phyloP scores from a whole-genome alignment of 2,329 filamentous ascomycete species.

The Fusarium coicis region DNA sequence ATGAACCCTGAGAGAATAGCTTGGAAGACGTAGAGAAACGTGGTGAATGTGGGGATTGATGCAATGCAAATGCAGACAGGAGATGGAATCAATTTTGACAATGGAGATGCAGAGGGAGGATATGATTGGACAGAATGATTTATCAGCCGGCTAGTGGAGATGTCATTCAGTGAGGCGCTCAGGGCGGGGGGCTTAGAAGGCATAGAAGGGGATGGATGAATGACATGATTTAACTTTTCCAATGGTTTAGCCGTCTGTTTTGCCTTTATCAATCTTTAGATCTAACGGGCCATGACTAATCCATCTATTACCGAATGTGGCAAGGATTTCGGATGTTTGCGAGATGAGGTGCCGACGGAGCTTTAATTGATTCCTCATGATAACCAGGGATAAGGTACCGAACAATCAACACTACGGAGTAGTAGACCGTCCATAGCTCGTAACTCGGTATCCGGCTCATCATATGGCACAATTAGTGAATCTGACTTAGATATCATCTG shows the following conservation, averaged over 20 bases:
- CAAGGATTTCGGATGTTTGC: background rate
- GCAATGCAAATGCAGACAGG: constrained; percentile 14
- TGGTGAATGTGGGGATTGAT: constrained; percentile 15
- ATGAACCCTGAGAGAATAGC: constrained; percentile 11
- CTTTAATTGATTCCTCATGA: constrained; percentile 38
- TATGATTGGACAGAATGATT: constrained; percentile 31
- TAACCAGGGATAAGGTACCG: constrained; percentile 7
- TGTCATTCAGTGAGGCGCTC: background rate
- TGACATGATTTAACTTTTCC: background rate
- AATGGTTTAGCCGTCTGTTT: background rate
- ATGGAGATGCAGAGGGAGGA: background rate
- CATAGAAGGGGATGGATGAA: constrained; percentile 1
- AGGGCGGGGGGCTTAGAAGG: constrained; percentile 9
- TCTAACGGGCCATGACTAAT: constrained; percentile 8
- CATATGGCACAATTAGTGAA: background rate
- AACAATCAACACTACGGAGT: background rate
- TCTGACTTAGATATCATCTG: background rate
- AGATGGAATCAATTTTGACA: constrained; percentile 34
- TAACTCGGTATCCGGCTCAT: background rate
- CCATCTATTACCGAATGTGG: background rate
- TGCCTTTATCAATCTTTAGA: constrained; percentile 33
- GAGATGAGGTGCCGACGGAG: background rate
- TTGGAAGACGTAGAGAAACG: constrained; percentile 1
- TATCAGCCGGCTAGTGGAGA: constrained; percentile 21
- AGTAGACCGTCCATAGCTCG: background rate